phyloP scores from a whole-genome alignment of 805 yeast genomes.

The Candida awuae region DNA sequence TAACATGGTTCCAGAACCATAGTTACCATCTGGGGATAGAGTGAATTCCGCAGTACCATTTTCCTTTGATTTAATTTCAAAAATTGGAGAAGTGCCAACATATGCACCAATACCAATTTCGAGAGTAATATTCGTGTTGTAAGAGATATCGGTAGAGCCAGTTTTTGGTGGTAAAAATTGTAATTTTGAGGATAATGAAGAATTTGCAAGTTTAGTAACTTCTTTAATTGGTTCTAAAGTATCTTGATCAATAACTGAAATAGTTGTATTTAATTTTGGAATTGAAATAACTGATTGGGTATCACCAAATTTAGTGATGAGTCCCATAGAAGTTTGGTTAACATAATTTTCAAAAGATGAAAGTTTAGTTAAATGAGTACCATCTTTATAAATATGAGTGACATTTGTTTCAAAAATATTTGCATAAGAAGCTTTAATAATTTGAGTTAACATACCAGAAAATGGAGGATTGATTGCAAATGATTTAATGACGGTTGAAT shows the following conservation, averaged over 20 bases:
- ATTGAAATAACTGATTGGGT: slow-evolving; percentile 26
- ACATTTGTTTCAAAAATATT: slow-evolving; percentile 31
- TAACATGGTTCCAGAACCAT: slow-evolving; percentile 35
- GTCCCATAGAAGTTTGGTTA: slow-evolving; percentile 32
- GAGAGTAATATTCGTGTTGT: slow-evolving; percentile 25
- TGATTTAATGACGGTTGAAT: slow-evolving; percentile 25
- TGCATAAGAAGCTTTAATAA: slow-evolving; percentile 30
- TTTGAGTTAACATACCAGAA: slow-evolving; percentile 31
- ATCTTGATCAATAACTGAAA: slow-evolving; percentile 19
- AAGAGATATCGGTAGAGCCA: slow-evolving; percentile 16
- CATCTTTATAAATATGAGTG: slow-evolving; percentile 32
- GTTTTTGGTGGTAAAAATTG: slow-evolving; percentile 25
- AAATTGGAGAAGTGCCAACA: slow-evolving; percentile 7
- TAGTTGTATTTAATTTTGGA: slow-evolving; percentile 22
- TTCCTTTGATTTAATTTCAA: slow-evolving; percentile 28
- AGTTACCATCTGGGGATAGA: slow-evolving; percentile 37
- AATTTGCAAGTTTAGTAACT: slow-evolving; percentile 17
- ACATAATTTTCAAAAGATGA: slow-evolving; percentile 27
- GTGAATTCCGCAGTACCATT: slow-evolving; percentile 39
- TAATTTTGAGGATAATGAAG: slow-evolving; percentile 27
- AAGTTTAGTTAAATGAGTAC: slow-evolving; percentile 27
- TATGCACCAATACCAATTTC: slow-evolving; percentile 12
- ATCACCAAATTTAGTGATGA: slow-evolving; percentile 33
- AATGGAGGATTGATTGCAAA: slow-evolving; percentile 34
- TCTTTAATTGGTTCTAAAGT: slow-evolving; percentile 16